Evolutionary conservation across 139 green algal genomes (phyloP).

Genomic region (Chlamydomonas eustigma): DNA sequence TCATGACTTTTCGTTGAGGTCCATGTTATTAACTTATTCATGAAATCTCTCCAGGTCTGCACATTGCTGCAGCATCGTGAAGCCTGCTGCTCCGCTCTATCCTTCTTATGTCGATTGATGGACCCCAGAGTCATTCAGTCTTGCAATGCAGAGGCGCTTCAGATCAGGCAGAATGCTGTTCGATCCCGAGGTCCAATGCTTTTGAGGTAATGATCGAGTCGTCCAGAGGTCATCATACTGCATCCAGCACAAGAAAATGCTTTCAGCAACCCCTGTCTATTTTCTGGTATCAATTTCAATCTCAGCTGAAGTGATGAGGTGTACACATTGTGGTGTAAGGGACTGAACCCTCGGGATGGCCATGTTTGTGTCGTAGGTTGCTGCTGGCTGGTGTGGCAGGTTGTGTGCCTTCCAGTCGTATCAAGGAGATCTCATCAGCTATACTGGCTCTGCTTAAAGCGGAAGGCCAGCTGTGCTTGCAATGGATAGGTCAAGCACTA

Average conservation of each 20-base stretch:
- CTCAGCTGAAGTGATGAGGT: not conserved
- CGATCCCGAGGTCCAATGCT: not conserved
- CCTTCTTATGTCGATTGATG: slow-evolving; percentile 42
- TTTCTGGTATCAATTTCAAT: not conserved
- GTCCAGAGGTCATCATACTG: not conserved
- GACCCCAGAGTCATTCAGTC: not conserved
- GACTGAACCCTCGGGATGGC: not conserved
- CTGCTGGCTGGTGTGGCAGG: slow-evolving; percentile 2
- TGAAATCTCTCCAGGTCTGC: not conserved
- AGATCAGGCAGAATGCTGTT: not conserved
- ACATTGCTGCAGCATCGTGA: slow-evolving; percentile 60
- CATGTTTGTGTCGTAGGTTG: not conserved
- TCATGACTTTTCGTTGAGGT: not conserved
- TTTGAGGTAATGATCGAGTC: not conserved
- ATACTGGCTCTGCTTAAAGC: not conserved
- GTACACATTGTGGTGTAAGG: not conserved
- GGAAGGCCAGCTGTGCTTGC: not conserved
- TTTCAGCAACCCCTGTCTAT: no score
- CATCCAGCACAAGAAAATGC: no score
- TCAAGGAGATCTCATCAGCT: not conserved
- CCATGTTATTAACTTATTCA: not conserved
- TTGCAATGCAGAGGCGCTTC: not conserved
- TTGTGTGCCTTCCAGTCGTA: not conserved
- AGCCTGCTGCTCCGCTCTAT: slow-evolving; percentile 61
- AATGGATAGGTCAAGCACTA: not conserved